Evolutionary conservation across 805 yeast genomes (phyloP).

Genomic region (Ogataea degrootiae): DNA sequence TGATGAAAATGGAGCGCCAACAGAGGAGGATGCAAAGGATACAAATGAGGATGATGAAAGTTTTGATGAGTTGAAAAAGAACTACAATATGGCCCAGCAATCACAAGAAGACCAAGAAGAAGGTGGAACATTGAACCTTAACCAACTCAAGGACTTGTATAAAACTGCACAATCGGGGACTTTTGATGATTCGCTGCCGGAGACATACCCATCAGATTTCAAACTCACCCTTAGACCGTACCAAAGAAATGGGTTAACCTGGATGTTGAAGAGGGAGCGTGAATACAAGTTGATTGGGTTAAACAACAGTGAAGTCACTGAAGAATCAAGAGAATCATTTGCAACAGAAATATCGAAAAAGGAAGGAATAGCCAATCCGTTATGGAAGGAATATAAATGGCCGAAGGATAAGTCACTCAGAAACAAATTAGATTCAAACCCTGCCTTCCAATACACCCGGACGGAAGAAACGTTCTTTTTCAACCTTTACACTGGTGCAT

Average conservation of each 20-base stretch:
- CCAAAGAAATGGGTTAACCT: constrained; percentile 79
- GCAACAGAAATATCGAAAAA: constrained; percentile 24
- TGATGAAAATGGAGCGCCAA: constrained; percentile 17
- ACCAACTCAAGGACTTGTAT: constrained; percentile 75
- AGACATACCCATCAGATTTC: constrained; percentile 55
- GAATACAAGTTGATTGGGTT: constrained; percentile 44
- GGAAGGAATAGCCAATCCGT: constrained; percentile 67
- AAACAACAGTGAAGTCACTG: constrained; percentile 21
- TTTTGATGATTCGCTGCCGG: constrained; percentile 53
- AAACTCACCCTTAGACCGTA: constrained; percentile 61
- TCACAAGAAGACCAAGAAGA: constrained; percentile 3
- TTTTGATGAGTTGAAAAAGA: constrained; percentile 13
- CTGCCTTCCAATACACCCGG: neutral
- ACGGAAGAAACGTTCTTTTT: constrained; percentile 50
- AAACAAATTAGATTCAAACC: too few relatives aligned
- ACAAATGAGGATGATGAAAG: constrained; percentile 36
- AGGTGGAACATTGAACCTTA: constrained; percentile 40
- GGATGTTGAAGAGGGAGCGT: constrained; percentile 83
- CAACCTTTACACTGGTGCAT: constrained; percentile 75
- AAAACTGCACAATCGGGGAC: constrained; percentile 49
- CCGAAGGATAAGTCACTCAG: constrained; percentile 44
- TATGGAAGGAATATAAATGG: constrained; percentile 81
- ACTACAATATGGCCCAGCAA: constrained; percentile 5
- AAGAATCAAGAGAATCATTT: constrained; percentile 19
- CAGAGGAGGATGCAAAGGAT: constrained; percentile 53